Base-by-base conservation (phyloP, 192 early-diverging fungal species). In the Kickxella alabastrina region DNA sequence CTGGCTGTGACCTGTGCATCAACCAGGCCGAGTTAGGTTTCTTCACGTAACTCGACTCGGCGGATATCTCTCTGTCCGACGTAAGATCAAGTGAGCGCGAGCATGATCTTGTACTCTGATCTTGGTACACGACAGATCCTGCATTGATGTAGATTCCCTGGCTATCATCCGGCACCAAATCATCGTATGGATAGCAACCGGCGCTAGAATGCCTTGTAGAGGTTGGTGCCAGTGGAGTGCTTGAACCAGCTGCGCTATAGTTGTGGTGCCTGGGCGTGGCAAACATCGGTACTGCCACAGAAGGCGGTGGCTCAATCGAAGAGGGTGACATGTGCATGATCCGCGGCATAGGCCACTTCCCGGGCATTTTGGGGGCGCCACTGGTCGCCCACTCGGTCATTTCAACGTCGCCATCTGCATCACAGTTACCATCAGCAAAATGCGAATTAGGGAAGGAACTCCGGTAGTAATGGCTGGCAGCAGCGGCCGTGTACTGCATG, bases 1-100 rank as follows among this genome's bases (percentile, higher is more conserved):
- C 72, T 6, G 71, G 72, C 40, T 75, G 65, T 15, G 72, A 68
- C 15, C 48, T 46, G 18, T 44, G 19, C 15, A 19, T 26, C 35
- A 54, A 26, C 59, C 68, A 51, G 6, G 58, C 50, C 15, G 48
- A 24, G 13, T 39, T 37, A 18, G 57, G 43, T n/a, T 42, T 21
- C 38, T 43, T 40, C 15, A 23, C 14, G 36, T 36, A 10, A 1
- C 31, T 44, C 18, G 26, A 15, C 10, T 24, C 49, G 0, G 7
- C 31, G 12, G 40, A 41, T 12, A 37, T 6, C 10, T 24, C 39
- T 22, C 48, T 27, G 2, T 45, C 61, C 1, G 61, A 35, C 12
- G 44, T 29, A 17, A 52, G 15, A 23, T 48, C 51, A 15, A 66
- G 28, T 21, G 55, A 57, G 7, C 68, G 42, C 12, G 72, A 75